These are phyloP conservation scores for Musa schizocarpa DNA, from an alignment of 176 grass and related monocot genomes.

Conservation along the genomic window DNA sequence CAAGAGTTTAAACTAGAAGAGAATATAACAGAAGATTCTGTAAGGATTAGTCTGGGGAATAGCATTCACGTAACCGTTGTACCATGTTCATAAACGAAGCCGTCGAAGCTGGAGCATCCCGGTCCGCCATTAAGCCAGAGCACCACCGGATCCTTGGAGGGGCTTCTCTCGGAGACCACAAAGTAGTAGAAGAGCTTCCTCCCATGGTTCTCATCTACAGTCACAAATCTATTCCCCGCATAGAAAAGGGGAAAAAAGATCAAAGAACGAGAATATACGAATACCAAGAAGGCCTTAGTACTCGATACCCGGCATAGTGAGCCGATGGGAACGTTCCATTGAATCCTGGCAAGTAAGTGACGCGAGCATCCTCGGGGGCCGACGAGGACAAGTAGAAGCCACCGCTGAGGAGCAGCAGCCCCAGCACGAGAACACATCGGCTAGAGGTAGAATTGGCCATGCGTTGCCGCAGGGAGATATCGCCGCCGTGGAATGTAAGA, in stretches of 20 bases:
- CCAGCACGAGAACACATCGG: not conserved
- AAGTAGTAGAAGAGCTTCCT: slow-evolving; percentile 85
- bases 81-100: slow-evolving; percentile 79
- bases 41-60: not conserved
- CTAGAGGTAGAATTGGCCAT: not conserved
- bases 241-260: not conserved
- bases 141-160: slow-evolving; percentile 63
- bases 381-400: not conserved
- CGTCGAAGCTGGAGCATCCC: slow-evolving; percentile 81
- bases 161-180: slow-evolving; percentile 48
- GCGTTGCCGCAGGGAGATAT: not conserved
- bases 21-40: no score
- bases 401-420: not conserved
- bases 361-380: slow-evolving; percentile 23
- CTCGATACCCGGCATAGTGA: slow-evolving; percentile 31
- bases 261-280: not conserved
- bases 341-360: slow-evolving; percentile 36
- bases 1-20: not conserved
- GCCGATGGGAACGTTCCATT: slow-evolving; percentile 28
- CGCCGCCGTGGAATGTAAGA: no score
- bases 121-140: slow-evolving; percentile 87
- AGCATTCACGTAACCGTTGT: not conserved
- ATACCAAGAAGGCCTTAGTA: not conserved
- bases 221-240: slow-evolving; percentile 26
- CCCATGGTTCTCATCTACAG: slow-evolving; percentile 37